Base-by-base conservation (phyloP, 805 yeast genomes). In the Komagataella kurtzmanii region DNA sequence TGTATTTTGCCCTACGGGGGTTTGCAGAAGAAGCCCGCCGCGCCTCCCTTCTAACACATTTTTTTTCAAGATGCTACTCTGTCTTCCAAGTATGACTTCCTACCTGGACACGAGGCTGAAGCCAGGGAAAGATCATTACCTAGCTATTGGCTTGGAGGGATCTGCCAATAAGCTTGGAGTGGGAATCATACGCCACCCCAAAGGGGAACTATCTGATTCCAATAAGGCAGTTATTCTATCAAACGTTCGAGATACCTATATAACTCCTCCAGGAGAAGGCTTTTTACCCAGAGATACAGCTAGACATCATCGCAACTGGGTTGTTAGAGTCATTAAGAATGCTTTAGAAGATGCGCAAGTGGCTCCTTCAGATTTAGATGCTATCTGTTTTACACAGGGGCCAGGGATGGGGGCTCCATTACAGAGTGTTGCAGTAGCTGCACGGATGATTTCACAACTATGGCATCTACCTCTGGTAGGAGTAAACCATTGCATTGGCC, bases 351-450 rank as follows among this genome's bases (percentile, higher is more conserved):
- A 83, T 46, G 83, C 95, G 1, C 65, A 68, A 0, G 60, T 88
- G 5, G 57, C 59, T 1, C 67, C 69, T 10, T 43, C 56, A 1
- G 85, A 85, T 48, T 61, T 84, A 5, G 90, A 85, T 65, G 83
- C 86, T 49, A 85, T 93, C 49, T 88, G 96, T 65, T 93, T 93
- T 65, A 93, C 99, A 1, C 95, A 86, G 66, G 99, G 99, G 4
- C 99, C 99, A 0, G 99, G 99, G 1, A 93, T 93, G 98, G 99
- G 99, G 2, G 98, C 98, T 0, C 99, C 99, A 0, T 69, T 93
- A 51, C 96, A 93, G 59, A 81, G 91, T 52, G 97, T 89, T 45
- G 98, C 85, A 2, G 74, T 93, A 49, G 95, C 95, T 1, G 98
- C 99, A 1, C 72, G 99, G 61, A 82, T 97, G 0, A 68, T 90